Conservation (phyloP, 129 eudicot genomes). For the Tagetes patula region DNA sequence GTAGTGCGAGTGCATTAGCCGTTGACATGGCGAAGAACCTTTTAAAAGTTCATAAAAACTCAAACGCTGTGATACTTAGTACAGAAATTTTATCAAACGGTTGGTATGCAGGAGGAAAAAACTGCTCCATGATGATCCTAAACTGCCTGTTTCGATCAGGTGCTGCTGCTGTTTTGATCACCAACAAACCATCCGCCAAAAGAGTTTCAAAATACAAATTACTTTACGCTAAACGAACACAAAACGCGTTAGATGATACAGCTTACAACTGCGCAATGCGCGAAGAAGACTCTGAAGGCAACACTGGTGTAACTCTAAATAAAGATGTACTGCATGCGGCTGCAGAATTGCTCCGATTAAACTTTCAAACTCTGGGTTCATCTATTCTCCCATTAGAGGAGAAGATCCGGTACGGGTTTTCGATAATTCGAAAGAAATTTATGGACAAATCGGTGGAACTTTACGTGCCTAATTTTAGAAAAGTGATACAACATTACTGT, state of each 20-base stretch:
- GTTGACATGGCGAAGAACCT: conserved; percentile 57
- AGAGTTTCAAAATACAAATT: conserved; percentile 48
- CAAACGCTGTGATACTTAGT: conserved; percentile 62
- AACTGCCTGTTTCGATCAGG: conserved; percentile 78
- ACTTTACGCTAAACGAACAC: conserved; percentile 43
- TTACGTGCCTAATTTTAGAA: conserved; percentile 59
- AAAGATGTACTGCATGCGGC: conserved; percentile 50
- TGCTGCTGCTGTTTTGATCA: conserved; percentile 57
- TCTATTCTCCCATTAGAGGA: conserved; percentile 53
- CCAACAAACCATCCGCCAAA: conserved; percentile 41
- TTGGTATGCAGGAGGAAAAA: conserved; percentile 80
- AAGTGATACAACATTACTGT: conserved; percentile 62
- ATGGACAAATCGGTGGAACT: conserved; percentile 41
- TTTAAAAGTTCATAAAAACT: conserved; percentile 43
- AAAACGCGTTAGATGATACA: conserved; percentile 54
- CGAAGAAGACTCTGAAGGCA: conserved; percentile 62
- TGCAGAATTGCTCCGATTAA: conserved; percentile 50
- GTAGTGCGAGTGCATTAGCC: conserved; percentile 73
- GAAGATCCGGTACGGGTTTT: conserved; percentile 39
- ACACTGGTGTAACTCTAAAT: conserved; percentile 50
- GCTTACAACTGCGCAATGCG: conserved; percentile 61
- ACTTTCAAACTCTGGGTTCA: conserved; percentile 42
- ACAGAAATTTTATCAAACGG: conserved; percentile 73
- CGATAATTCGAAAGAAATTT: conserved; percentile 38
- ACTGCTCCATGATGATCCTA: conserved; percentile 49